Evolutionary conservation across 345 rosid species (phyloP).

Genomic region (Lumnitzera racemosa): DNA sequence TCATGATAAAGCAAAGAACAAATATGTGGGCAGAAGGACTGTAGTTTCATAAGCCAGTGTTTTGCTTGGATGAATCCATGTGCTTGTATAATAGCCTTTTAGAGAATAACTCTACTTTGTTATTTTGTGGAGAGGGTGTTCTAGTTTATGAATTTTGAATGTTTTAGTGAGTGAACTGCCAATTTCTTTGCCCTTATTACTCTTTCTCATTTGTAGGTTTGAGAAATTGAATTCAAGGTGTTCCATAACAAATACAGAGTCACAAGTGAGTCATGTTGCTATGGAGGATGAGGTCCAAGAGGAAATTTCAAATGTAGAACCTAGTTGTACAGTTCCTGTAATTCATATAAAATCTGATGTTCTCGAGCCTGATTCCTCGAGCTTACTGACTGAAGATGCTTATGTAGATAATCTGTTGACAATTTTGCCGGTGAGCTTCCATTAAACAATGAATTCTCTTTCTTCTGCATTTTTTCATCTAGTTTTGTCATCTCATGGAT

Average conservation of each 20-base stretch:
- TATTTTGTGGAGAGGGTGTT: no score
- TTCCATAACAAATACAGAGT: constrained; percentile 51
- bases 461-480: constrained; percentile 1
- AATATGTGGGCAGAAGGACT: no score
- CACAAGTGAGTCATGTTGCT: constrained; percentile 35
- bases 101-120: no score
- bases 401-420: constrained; percentile 67
- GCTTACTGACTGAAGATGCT: constrained; percentile 51
- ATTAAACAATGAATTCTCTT: neutral
- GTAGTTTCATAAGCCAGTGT: no score
- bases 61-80: no score
- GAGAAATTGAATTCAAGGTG: constrained; percentile 48
- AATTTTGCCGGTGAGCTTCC: constrained; percentile 54
- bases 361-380: constrained; percentile 50
- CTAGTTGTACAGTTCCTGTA: constrained; percentile 41
- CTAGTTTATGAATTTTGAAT: no score
- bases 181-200: no score
- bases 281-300: constrained; percentile 35
- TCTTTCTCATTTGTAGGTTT: constrained; percentile 23
- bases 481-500: neutral
- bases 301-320: constrained; percentile 28
- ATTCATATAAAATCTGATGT: constrained; percentile 61
- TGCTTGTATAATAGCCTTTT: no score
- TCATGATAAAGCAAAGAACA: no score
- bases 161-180: no score